Evolutionary conservation across 768 basidiomycete genomes (phyloP).

Genomic region (Hypholoma fasciculare): DNA sequence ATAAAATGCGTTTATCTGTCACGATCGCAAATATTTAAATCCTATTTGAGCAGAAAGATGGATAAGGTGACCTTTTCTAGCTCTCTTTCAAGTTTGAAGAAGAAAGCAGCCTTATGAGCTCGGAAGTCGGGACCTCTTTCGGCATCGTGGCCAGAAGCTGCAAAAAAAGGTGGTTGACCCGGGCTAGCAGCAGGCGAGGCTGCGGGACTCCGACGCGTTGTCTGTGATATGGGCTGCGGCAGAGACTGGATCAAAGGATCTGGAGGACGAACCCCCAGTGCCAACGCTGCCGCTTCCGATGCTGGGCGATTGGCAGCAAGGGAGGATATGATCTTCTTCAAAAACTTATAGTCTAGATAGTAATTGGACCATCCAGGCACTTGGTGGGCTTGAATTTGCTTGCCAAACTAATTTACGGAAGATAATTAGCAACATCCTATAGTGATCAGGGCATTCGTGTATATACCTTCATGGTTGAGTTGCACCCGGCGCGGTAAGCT

Average conservation of each 20-base stretch:
- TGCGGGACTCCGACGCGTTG: conserved; percentile 30
- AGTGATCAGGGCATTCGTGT: conserved; percentile 4
- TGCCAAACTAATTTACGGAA: conserved; percentile 78
- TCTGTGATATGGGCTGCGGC: conserved; percentile 31
- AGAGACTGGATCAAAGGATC: conserved; percentile 30
- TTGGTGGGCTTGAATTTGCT: conserved; percentile 94
- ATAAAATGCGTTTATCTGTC: conserved; percentile 96
- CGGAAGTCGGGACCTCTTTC: conserved; percentile 85
- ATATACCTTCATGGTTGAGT: conserved; percentile 34
- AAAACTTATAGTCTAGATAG: conserved; percentile 98
- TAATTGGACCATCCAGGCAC: conserved; percentile 95
- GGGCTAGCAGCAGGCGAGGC: conserved; percentile 40
- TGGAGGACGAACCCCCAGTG: conserved; percentile 75
- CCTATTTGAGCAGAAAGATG: not conserved
- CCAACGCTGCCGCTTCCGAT: conserved; percentile 86
- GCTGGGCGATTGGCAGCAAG: conserved; percentile 87
- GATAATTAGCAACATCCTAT: conserved; percentile 8
- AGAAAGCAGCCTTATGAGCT: conserved; percentile 96
- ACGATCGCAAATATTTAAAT: conserved; percentile 6
- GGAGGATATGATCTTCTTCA: conserved; percentile 98
- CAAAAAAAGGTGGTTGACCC: conserved; percentile 57
- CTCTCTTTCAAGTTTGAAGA: conserved; percentile 97
- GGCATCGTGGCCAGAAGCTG: conserved; percentile 62
- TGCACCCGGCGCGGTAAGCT: not conserved
- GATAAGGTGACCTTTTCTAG: conserved; percentile 79